A percentile compares a stretch with the other conserved stretches of the same genome.
Evolutionary conservation across 495 filamentous ascomycete genomes (phyloP).

Genomic region (Talaromyces borbonicus): DNA sequence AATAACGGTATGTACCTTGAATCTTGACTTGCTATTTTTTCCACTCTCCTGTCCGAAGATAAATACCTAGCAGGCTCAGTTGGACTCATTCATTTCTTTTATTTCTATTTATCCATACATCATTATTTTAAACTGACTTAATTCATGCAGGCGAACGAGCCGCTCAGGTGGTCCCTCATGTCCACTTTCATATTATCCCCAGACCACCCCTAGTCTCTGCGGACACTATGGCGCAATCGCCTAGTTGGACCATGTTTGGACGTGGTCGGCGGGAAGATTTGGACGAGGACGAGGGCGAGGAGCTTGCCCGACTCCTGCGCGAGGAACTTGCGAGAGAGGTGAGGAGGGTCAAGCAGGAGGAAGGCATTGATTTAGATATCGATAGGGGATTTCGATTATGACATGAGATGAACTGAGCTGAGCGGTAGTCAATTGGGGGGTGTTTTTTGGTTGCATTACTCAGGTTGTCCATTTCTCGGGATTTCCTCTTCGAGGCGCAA

Average conservation of each 20-base stretch:
- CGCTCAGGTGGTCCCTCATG: slow-evolving; percentile 83
- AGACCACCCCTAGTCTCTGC: slow-evolving; percentile 34
- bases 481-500: slow-evolving; percentile 5
- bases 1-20: slow-evolving; percentile 70
- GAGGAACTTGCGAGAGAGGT: slow-evolving; percentile 46
- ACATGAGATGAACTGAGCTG: background rate
- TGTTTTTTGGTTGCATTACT: slow-evolving; percentile 3
- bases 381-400: slow-evolving; percentile 9
- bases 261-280: slow-evolving; percentile 70
- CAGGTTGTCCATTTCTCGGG: too few species aligned
- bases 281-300: slow-evolving; percentile 72
- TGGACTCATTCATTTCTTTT: background rate
- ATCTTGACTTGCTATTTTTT: too few species aligned
- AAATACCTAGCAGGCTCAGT: background rate
- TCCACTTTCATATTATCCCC: slow-evolving; percentile 90
- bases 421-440: background rate
- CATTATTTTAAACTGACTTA: too few species aligned
- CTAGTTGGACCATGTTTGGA: slow-evolving; percentile 76
- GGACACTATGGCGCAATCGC: slow-evolving; percentile 35
- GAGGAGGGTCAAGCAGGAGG: slow-evolving; percentile 31
- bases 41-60: background rate
- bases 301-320: slow-evolving; percentile 53
- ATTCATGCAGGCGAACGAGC: slow-evolving; percentile 52
- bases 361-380: slow-evolving; percentile 32
- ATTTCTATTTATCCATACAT: too few species aligned